phyloP scores from a whole-genome alignment of 75 land plant genomes.

The Pseudotsuga menziesii region DNA sequence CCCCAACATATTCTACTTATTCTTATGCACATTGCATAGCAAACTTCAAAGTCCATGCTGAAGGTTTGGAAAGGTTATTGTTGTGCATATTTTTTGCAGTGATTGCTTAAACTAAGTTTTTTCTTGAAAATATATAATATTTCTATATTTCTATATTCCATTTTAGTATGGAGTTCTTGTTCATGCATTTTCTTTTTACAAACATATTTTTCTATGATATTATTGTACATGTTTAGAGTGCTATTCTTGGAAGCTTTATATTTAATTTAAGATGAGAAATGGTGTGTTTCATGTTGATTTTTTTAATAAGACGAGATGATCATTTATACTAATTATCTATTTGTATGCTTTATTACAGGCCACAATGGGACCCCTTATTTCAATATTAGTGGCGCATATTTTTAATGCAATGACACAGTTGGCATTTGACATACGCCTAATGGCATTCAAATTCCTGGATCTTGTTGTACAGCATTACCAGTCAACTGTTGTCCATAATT shows the following conservation, averaged over 20 bases:
- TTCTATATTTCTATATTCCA: too few relatives aligned
- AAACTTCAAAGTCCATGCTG: too few relatives aligned
- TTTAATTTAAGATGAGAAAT: not conserved
- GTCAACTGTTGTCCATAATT: constrained; percentile 38
- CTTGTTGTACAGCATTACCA: constrained; percentile 66
- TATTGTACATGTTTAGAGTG: not conserved
- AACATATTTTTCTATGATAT: not conserved
- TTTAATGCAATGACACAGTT: constrained; percentile 90
- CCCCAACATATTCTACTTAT: too few relatives aligned
- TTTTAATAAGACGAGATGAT: not conserved
- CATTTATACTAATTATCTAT: not conserved
- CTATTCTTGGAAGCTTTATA: not conserved
- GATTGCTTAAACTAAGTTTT: too few relatives aligned
- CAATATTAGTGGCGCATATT: constrained; percentile 69
- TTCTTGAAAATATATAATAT: too few relatives aligned
- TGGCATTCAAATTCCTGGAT: constrained; percentile 84
- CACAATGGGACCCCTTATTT: constrained; percentile 52
- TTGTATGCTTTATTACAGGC: constrained; percentile 36
- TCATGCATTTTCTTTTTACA: not conserved
- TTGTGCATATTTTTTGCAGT: too few relatives aligned
- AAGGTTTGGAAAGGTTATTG: too few relatives aligned
- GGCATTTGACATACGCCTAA: constrained; percentile 60
- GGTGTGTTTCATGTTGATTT: not conserved
- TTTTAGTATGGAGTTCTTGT: too few relatives aligned
- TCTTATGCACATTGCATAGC: too few relatives aligned